phyloP scores from a whole-genome alignment of 2,329 filamentous ascomycete genomes.

The Parafenestella ontariensis region DNA sequence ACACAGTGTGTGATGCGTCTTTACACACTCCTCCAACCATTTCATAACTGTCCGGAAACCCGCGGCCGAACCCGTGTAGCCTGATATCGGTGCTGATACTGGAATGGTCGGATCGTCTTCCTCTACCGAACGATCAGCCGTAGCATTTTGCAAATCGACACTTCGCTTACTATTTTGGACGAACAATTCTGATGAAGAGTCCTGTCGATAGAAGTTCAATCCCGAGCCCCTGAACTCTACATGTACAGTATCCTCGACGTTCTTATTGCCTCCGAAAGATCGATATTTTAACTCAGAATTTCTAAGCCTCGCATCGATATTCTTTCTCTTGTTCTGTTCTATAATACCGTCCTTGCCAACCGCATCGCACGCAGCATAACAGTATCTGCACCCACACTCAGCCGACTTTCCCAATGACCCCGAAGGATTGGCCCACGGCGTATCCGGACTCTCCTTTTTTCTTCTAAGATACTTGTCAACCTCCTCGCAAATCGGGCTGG shows the following conservation, averaged over 20 bases:
- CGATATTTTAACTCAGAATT: not conserved
- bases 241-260: not conserved
- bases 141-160: no score
- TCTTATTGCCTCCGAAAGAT: not conserved
- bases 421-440: not conserved
- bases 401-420: not conserved
- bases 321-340: not conserved
- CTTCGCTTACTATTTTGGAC: not conserved
- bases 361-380: not conserved
- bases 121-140: not conserved
- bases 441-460: not conserved
- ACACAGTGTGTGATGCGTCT: not conserved
- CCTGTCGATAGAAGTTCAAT: not conserved
- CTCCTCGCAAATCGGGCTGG: not conserved
- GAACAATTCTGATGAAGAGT: not conserved
- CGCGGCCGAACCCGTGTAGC: conserved; percentile 1
- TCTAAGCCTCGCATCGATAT: not conserved
- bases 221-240: not conserved
- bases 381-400: not conserved
- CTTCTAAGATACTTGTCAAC: not conserved
- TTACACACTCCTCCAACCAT: conserved; percentile 2
- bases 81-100: not conserved
- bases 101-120: conserved; percentile 1
- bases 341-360: not conserved
- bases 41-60: not conserved